Conservation (phyloP, 768 basidiomycete genomes). For the Leucogyrophana mollusca region DNA sequence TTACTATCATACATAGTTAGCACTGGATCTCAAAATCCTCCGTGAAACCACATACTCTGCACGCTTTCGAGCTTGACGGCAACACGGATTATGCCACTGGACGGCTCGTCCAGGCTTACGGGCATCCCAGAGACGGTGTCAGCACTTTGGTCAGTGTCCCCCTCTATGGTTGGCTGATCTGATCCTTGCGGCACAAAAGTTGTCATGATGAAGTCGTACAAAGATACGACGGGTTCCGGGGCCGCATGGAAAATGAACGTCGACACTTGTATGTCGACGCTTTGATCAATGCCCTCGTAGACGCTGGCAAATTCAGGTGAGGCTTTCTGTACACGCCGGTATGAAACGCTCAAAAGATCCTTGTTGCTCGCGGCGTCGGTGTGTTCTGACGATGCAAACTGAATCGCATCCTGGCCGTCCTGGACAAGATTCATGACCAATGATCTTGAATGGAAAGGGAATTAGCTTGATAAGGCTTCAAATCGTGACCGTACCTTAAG, state of each 20-base stretch:
- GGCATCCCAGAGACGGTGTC: conserved; percentile 1
- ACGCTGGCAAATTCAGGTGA: conserved; percentile 83
- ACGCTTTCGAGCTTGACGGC: conserved; percentile 82
- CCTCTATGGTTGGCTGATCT: conserved; percentile 8
- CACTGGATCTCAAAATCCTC: neutral
- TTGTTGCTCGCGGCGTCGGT: conserved; percentile 39
- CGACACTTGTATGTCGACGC: conserved; percentile 81
- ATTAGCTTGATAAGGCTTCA: neutral
- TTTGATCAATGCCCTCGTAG: conserved; percentile 87
- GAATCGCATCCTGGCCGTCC: conserved; percentile 47
- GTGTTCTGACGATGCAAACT: conserved; percentile 64
- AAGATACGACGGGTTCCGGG: conserved; percentile 84
- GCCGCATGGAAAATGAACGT: conserved; percentile 87
- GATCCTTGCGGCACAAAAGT: conserved; percentile 72
- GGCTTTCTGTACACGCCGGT: conserved; percentile 73
- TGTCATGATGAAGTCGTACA: conserved; percentile 97
- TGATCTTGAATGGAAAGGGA: conserved; percentile 45
- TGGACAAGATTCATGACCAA: conserved; percentile 76
- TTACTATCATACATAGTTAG: conserved; percentile 46
- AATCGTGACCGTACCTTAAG: conserved; percentile 58
- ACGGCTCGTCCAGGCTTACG: conserved; percentile 13
- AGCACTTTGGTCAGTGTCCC: conserved; percentile 5
- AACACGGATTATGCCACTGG: conserved; percentile 69
- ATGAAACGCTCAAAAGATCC: conserved; percentile 78
- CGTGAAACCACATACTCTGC: conserved; percentile 50